Evolutionary conservation across 768 basidiomycete genomes (phyloP).

Genomic region (Tephrocybe rancida): DNA sequence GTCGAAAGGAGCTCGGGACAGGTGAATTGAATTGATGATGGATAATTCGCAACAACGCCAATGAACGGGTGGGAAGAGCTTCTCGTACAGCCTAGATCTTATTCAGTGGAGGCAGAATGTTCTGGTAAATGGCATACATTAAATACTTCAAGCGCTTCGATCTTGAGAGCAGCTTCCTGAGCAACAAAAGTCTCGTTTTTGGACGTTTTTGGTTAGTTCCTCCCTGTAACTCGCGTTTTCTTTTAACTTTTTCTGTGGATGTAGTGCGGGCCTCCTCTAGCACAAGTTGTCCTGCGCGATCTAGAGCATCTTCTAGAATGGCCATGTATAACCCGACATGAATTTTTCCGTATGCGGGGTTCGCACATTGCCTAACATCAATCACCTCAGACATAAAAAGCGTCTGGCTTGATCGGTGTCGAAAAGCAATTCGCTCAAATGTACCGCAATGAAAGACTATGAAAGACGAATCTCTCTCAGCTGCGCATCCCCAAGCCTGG

Average conservation of each 20-base stretch:
- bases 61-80: background rate
- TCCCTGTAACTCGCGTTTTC: background rate
- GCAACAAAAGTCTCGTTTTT: background rate
- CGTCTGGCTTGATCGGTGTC: background rate
- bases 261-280: background rate
- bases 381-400: background rate
- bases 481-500: background rate
- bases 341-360: background rate
- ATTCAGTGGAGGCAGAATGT: background rate
- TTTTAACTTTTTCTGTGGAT: background rate
- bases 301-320: background rate
- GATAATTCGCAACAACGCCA: background rate
- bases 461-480: background rate
- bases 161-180: background rate
- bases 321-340: background rate
- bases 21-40: conserved; percentile 4
- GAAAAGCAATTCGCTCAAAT: background rate
- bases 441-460: background rate
- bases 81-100: background rate
- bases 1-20: conserved; percentile 7
- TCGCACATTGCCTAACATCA: background rate
- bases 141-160: background rate
- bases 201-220: background rate
- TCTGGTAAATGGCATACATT: background rate
- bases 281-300: background rate